These are phyloP conservation scores for Pleodorina starrii DNA, from an alignment of 139 green algal genomes.

Conservation along the genomic window DNA sequence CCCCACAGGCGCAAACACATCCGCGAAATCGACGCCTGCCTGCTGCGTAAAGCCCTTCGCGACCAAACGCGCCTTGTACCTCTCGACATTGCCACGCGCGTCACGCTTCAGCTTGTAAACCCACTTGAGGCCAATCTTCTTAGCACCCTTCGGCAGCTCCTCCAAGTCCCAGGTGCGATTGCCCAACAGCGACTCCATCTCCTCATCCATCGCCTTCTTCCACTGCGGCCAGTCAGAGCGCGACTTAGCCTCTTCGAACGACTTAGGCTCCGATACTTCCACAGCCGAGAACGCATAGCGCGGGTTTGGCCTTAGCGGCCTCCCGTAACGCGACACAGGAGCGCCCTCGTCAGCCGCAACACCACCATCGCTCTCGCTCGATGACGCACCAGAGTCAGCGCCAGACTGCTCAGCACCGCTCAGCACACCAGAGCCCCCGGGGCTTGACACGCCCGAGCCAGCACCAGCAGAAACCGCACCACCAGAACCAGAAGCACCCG, in stretches of 20 bases:
- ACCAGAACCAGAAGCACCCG: no score
- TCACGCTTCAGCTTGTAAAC: slow-evolving; percentile 65
- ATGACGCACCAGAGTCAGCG: no score
- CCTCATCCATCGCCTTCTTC: slow-evolving; percentile 25
- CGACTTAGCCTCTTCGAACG: not conserved
- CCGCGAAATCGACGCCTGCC: slow-evolving; percentile 55
- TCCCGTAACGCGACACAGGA: no score
- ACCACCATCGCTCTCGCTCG: no score
- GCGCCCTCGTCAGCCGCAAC: no score
- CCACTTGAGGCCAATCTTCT: slow-evolving; percentile 58
- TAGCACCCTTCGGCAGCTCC: not conserved
- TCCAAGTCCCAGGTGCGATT: slow-evolving; percentile 29
- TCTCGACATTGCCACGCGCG: slow-evolving; percentile 57
- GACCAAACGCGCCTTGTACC: slow-evolving; percentile 74
- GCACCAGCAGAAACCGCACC: no score
- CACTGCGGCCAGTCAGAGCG: not conserved
- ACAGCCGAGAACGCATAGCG: no score
- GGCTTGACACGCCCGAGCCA: no score
- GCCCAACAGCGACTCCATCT: slow-evolving; percentile 14
- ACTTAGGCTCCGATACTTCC: not conserved
- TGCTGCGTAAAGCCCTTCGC: slow-evolving; percentile 66
- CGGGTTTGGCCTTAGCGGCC: no score
- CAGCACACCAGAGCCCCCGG: no score
- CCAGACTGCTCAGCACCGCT: no score
- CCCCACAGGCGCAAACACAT: slow-evolving; percentile 57